phyloP scores from a whole-genome alignment of 2,329 filamentous ascomycete genomes.

The Colletotrichum spinosum region DNA sequence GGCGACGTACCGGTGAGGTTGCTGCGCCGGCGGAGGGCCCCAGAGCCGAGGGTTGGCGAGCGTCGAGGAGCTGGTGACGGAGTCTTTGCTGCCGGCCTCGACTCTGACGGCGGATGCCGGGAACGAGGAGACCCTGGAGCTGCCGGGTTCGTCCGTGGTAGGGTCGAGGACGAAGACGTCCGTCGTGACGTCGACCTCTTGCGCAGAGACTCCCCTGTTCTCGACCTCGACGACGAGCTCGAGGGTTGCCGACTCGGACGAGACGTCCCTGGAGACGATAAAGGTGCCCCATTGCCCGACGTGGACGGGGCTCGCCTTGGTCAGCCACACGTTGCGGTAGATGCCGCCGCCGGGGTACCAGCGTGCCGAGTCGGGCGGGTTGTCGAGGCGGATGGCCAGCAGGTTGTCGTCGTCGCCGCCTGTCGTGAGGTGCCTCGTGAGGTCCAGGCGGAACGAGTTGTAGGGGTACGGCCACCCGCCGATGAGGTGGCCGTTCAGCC shows the following conservation, averaged over 20 bases:
- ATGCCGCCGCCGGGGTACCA: conserved; percentile 68
- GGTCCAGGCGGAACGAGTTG: conserved; percentile 62
- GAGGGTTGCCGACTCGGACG: conserved; percentile 56
- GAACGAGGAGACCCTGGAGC: conserved; percentile 48
- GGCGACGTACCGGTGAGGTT: conserved; percentile 60
- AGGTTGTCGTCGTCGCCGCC: conserved; percentile 51
- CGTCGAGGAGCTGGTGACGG: conserved; percentile 46
- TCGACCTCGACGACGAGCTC: conserved; percentile 58
- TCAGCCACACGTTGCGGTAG: conserved; percentile 66
- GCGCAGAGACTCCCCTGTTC: conserved; percentile 50
- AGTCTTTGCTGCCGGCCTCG: conserved; percentile 44
- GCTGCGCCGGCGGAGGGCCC: conserved; percentile 59
- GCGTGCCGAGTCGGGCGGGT: conserved; percentile 58
- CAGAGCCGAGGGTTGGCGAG: conserved; percentile 55
- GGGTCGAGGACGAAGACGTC: conserved; percentile 53
- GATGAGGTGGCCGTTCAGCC: conserved; percentile 61
- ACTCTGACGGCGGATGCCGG: conserved; percentile 45
- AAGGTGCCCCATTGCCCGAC: conserved; percentile 63
- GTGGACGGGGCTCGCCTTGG: conserved; percentile 58
- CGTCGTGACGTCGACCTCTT: conserved; percentile 53
- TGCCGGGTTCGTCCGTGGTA: conserved; percentile 41
- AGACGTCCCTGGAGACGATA: conserved; percentile 58
- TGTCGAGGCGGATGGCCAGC: conserved; percentile 64
- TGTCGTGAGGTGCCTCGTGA: conserved; percentile 55
- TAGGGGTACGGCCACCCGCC: conserved; percentile 65